Evolutionary conservation across 495 filamentous ascomycete species (phyloP).

Genomic region (Parathielavia hyrcaniae): DNA sequence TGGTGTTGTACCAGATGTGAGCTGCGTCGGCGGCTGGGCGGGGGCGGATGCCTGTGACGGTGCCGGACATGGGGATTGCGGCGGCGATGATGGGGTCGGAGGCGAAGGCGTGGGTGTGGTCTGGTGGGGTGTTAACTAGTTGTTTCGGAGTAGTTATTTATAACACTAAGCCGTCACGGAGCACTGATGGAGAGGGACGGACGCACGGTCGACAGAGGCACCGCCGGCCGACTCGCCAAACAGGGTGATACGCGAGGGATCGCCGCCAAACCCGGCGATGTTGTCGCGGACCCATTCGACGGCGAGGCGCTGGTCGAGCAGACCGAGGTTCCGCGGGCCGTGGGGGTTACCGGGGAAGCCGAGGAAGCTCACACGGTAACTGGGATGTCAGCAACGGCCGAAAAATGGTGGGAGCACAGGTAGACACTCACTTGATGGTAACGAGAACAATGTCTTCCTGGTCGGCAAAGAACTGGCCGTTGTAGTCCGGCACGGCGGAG

Average conservation of each 20-base stretch:
- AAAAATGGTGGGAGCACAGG: not conserved
- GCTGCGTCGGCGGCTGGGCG: not conserved
- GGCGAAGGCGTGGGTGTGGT: conserved; percentile 43
- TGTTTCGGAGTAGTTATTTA: too few relatives aligned
- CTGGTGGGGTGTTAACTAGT: too few relatives aligned
- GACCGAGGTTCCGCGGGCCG: conserved; percentile 41
- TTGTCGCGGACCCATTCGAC: conserved; percentile 51
- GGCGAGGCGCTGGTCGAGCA: conserved; percentile 50
- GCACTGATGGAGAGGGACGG: too few relatives aligned
- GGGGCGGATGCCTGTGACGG: conserved; percentile 17
- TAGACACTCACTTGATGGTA: conserved; percentile 4
- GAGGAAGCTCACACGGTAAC: conserved; percentile 57
- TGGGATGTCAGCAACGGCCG: conserved; percentile 10
- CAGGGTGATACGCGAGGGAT: conserved; percentile 46
- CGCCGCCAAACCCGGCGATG: conserved; percentile 53
- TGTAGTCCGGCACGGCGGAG: conserved; percentile 5
- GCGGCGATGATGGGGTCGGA: conserved; percentile 39
- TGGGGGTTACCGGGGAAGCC: conserved; percentile 43
- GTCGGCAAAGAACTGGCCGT: conserved; percentile 12
- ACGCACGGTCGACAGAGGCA: conserved; percentile 29
- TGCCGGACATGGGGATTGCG: conserved; percentile 7
- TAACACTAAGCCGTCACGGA: too few relatives aligned
- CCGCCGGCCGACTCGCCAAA: conserved; percentile 50
- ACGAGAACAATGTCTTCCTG: conserved; percentile 7
- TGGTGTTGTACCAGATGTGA: conserved; percentile 36